Evolutionary conservation across 2,329 filamentous ascomycete genomes (phyloP), one percentile per base, ranked within the genome.

Genomic region (Diaporthe velutina): DNA sequence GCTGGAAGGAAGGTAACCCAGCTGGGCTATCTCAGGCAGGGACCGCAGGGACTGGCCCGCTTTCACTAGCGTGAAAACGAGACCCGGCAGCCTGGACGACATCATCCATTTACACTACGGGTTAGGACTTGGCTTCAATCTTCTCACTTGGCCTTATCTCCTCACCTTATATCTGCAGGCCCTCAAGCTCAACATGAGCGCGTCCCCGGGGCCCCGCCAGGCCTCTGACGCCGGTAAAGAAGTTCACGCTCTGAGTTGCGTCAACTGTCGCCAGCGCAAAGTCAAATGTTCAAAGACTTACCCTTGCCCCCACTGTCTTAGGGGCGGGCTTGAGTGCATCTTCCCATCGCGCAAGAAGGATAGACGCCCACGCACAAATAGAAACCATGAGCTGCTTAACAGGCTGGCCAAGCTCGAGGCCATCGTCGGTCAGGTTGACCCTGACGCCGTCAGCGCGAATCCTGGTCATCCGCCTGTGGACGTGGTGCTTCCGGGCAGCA

Each of bases 261-360:
- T 90, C 7, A 85, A 87, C n/a, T 94, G 92, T 78, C 90, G 92
- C 75, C 88, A 90, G 76, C 88, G 90, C 76, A 93, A 92, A 79
- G 84, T 92, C 58, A 91, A 89, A 77, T 93, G 91, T 81, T 86
- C 90, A 79, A 87, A 89, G 76, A 83, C 84, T 48, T 84, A 87
- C 75, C 91, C 90, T 7, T 93, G 91, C 79, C 80, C 82, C 9
- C 87, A 88, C 73, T 92, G 90, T 79, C 78, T 85, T 30, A 87
- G 85, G 67, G 83, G 85, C 50, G 80, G 83, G 10, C 82, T 84
- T 12, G 85, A 89, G 61, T 92, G 88, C 78, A 78, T 85, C 50
- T 87, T 86, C 71, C 86, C 86, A 25, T 80, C 82, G n/a, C 83
- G 86, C 38, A 87, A 86, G 77, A 84, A 84, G 52, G 85, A 83